phyloP scores from a whole-genome alignment of 495 filamentous ascomycete species.

The Aspergillus kassunensis region DNA sequence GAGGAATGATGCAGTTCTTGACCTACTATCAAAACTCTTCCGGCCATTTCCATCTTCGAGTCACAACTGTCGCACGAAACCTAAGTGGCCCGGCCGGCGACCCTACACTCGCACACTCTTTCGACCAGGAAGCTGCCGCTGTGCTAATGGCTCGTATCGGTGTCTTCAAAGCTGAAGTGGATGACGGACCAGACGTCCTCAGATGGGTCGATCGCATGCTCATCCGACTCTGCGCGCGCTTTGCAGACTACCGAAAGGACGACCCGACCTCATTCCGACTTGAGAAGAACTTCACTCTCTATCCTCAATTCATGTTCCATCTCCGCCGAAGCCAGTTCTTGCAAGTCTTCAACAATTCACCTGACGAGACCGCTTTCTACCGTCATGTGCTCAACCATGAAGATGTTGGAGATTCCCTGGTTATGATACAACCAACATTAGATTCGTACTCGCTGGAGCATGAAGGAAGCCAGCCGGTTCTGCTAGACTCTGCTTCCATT shows the following conservation, averaged over 20 bases:
- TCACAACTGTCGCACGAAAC: slow-evolving; percentile 89
- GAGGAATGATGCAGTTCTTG: slow-evolving; percentile 97
- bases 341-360: slow-evolving; percentile 99
- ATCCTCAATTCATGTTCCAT: slow-evolving; percentile 99
- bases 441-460: slow-evolving; percentile 97
- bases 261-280: slow-evolving; percentile 96
- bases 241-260: slow-evolving; percentile 98
- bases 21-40: slow-evolving; percentile 99
- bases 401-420: slow-evolving; percentile 91
- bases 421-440: slow-evolving; percentile 98
- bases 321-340: slow-evolving; percentile 94
- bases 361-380: slow-evolving; percentile 98
- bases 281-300: slow-evolving; percentile 98
- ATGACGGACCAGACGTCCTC: slow-evolving; percentile 97
- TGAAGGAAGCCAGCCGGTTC: slow-evolving; percentile 82
- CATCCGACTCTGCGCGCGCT: slow-evolving; percentile 91
- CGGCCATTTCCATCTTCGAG: slow-evolving; percentile 91
- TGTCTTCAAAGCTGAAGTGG: slow-evolving; percentile 98
- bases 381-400: slow-evolving; percentile 96
- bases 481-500: slow-evolving; percentile 94
- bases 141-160: slow-evolving; percentile 98
- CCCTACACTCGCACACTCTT: slow-evolving; percentile 94
- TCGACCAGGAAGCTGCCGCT: slow-evolving; percentile 97
- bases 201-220: slow-evolving; percentile 99
- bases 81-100: slow-evolving; percentile 94